phyloP scores from a whole-genome alignment of 768 basidiomycete genomes.

The Rhodosporidiobolus sp. region DNA sequence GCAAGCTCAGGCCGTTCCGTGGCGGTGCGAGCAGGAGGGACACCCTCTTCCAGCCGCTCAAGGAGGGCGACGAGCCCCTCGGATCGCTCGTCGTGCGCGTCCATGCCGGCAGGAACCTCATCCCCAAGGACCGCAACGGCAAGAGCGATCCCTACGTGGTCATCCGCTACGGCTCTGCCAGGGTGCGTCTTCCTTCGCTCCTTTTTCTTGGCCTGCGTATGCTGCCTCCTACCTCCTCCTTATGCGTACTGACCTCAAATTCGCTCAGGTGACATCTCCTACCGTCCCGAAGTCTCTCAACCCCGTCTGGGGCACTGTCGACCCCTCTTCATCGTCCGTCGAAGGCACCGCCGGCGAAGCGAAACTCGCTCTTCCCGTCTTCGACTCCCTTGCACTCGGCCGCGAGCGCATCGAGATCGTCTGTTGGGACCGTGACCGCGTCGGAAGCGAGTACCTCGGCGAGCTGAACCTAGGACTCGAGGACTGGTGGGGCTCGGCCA shows the following conservation, averaged over 20 bases:
- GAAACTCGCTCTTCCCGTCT: constrained; percentile 33
- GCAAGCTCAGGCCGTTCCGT: background rate
- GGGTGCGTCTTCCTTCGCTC: constrained; percentile 7
- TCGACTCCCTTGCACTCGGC: constrained; percentile 24
- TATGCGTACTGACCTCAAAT: too few relatives aligned
- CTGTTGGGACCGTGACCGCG: constrained; percentile 85
- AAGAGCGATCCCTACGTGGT: constrained; percentile 41
- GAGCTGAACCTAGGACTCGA: constrained; percentile 75
- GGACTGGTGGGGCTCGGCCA: constrained; percentile 60
- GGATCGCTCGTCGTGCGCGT: constrained; percentile 37
- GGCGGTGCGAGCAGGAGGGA: background rate
- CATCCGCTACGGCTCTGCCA: constrained; percentile 17
- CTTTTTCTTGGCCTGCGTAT: background rate
- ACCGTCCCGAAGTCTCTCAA: constrained; percentile 38
- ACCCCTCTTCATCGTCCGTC: background rate
- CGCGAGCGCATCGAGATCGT: constrained; percentile 64
- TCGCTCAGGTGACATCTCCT: constrained; percentile 22
- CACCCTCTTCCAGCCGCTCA: constrained; percentile 23
- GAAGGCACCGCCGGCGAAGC: constrained; percentile 23
- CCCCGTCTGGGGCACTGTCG: constrained; percentile 37
- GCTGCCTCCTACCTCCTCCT: too few relatives aligned
- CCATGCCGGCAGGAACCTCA: constrained; percentile 36
- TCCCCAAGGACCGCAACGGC: constrained; percentile 44
- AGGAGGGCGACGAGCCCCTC: constrained; percentile 17
- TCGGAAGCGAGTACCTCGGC: constrained; percentile 89